A percentile compares a stretch with the other conserved stretches of the same genome.
These are phyloP conservation scores for Aspergillus aculeatinus DNA, from an alignment of 2,329 filamentous ascomycete genomes.

Conservation along the genomic window DNA sequence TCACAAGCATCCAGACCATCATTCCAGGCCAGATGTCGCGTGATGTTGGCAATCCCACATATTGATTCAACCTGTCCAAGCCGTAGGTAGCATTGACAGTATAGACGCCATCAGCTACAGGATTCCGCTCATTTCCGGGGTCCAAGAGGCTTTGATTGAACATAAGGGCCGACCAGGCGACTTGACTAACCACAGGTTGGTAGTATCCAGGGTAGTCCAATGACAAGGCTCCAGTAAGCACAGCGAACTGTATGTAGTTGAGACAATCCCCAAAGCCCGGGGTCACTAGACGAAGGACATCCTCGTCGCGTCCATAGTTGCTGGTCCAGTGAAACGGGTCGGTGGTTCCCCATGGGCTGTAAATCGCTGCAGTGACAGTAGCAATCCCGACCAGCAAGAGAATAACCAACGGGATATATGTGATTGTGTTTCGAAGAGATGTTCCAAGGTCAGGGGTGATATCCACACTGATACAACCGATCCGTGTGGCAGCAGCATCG, in stretches of 20 bases:
- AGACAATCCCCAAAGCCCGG: constrained; percentile 95
- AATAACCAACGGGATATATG: constrained; percentile 74
- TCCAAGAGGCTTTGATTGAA: constrained; percentile 90
- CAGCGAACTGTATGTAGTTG: constrained; percentile 93
- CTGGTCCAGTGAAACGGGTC: constrained; percentile 96
- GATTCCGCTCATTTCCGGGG: constrained; percentile 62
- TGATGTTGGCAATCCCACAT: constrained; percentile 73
- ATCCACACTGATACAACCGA: constrained; percentile 79
- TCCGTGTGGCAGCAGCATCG: constrained; percentile 59
- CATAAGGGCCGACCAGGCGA: constrained; percentile 83
- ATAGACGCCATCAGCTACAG: constrained; percentile 83
- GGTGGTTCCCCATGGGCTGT: constrained; percentile 88
- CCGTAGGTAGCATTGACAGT: constrained; percentile 74
- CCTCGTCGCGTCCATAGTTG: constrained; percentile 92
- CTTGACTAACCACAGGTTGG: constrained; percentile 85
- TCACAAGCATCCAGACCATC: constrained; percentile 83
- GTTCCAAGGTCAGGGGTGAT: constrained; percentile 79
- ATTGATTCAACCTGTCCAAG: constrained; percentile 73
- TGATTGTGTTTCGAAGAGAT: constrained; percentile 66
- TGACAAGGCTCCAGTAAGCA: constrained; percentile 81
- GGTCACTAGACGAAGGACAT: constrained; percentile 86
- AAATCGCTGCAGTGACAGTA: constrained; percentile 79
- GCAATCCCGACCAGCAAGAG: constrained; percentile 77
- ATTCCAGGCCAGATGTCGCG: constrained; percentile 91
- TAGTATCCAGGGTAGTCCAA: constrained; percentile 92